Conservation (phyloP, 257 asterid species). For the Cordia subcordata region DNA sequence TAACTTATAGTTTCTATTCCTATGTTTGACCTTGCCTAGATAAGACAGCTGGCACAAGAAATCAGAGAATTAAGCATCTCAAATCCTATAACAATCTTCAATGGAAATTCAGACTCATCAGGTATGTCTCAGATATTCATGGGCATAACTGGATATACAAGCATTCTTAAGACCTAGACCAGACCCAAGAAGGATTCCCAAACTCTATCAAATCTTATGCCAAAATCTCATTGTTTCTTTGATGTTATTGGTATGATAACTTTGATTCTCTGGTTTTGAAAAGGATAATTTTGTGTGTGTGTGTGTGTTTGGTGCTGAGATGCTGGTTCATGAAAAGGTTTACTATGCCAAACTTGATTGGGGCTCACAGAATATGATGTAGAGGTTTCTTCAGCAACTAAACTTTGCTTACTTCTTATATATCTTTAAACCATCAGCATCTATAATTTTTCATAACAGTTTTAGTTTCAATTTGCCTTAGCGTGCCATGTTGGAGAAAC, state of each 20-base stretch:
- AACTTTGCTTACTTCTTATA: too few relatives aligned
- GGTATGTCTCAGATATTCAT: constrained; percentile 31
- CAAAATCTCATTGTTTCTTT: neutral
- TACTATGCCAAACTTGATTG: neutral
- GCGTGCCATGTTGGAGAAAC: too few relatives aligned
- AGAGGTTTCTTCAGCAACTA: too few relatives aligned
- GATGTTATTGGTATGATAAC: neutral
- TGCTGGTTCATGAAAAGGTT: neutral
- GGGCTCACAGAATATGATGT: neutral
- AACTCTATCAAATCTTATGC: neutral
- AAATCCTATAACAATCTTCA: constrained; percentile 58
- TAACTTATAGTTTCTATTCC: constrained; percentile 14
- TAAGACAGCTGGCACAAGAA: constrained; percentile 73
- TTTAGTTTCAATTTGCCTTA: too few relatives aligned
- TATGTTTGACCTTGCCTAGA: constrained; percentile 32
- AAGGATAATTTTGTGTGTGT: neutral
- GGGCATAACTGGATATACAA: neutral
- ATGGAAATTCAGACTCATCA: constrained; percentile 56
- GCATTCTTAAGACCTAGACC: constrained; percentile 3
- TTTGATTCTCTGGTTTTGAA: neutral
- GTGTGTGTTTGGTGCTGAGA: neutral
- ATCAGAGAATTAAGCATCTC: constrained; percentile 72
- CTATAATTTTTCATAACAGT: too few relatives aligned
- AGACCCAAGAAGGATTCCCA: neutral
- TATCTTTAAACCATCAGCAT: too few relatives aligned